Evolutionary conservation across 108 stramenopile species (phyloP), one percentile per base, ranked within the genome.

Genomic region (Heterococcus sp.): DNA sequence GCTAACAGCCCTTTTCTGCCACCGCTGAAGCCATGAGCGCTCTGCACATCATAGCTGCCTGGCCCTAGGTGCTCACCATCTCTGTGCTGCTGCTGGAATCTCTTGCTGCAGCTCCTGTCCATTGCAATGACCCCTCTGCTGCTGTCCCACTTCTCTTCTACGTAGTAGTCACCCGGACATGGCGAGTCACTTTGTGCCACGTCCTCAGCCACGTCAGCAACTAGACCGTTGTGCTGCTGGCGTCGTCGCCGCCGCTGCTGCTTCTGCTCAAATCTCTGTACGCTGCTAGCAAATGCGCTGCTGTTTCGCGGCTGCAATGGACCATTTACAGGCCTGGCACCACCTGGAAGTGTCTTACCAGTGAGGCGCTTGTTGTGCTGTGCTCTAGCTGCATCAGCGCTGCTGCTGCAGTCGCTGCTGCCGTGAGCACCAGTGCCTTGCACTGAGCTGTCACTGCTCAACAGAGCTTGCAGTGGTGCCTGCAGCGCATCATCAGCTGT

Each of bases 41-140:
- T 35, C 69, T 36, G 21, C 26, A 67, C 69, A 66, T 78, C 37
- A 33, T 78, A 78, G 77, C 69, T 78, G 28, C 77, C 77, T 11
- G 77, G 77, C 5, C 77, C 77, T 2, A 78, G 46, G 46, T 58
- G 46, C 46, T 58, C 14, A 8, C 46, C 46, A 8, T 58, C 46
- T 21, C 46, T 8, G 14, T 58, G 8, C 14, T 8, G 46, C 46
- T 58, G 46, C 46, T 58, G 46, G 21, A 58, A 58, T 21, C 46
- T 8, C 46, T 58, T 21, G 14, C 46, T 21, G 14, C 46, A 14
- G 46, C 14, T 58, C 46, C 21, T 58, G 77, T n/a, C 77, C 77
- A 27, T 68, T 35, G 33, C 32, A 3, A 1, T 11, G 1, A 2
- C 38, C 76, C 32, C 1, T 26, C 39, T 75, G 11, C 68, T 21